phyloP scores from a whole-genome alignment of 2,329 filamentous ascomycete genomes.

The Xylaria digitata region DNA sequence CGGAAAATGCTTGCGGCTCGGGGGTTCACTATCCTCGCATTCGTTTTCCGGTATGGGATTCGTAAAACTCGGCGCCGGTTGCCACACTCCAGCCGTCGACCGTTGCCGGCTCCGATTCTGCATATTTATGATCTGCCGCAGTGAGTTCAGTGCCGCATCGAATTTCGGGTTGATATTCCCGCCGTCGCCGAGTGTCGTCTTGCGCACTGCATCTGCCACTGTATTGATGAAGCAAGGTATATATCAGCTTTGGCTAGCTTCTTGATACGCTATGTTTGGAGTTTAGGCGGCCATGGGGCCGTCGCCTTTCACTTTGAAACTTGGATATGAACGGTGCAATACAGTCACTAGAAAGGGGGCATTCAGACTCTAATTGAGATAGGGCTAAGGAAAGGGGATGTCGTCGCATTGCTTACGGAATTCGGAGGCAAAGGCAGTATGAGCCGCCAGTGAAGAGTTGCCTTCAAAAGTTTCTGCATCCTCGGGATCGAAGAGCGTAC shows the following conservation, averaged over 20 bases:
- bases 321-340: background rate
- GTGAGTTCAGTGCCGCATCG: constrained; percentile 61
- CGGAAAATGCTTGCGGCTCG: constrained; percentile 58
- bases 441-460: constrained; percentile 59
- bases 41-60: constrained; percentile 25
- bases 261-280: background rate
- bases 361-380: background rate
- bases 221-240: background rate
- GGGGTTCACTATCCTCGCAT: background rate
- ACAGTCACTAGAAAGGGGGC: background rate
- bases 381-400: background rate
- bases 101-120: constrained; percentile 52
- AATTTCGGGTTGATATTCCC: constrained; percentile 60
- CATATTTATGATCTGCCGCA: constrained; percentile 65
- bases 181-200: constrained; percentile 56
- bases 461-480: constrained; percentile 60
- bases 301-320: background rate
- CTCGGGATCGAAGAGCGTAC: constrained; percentile 62
- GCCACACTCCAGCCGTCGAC: constrained; percentile 33
- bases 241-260: constrained; percentile 4
- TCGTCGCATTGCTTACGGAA: constrained; percentile 45
- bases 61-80: constrained; percentile 24
- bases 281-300: background rate
- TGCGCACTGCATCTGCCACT: constrained; percentile 43
- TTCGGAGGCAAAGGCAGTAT: constrained; percentile 60